A percentile compares a stretch with the other conserved stretches of the same genome.
phyloP scores from a whole-genome alignment of 768 basidiomycete species.

The Naganishia vishniacii region DNA sequence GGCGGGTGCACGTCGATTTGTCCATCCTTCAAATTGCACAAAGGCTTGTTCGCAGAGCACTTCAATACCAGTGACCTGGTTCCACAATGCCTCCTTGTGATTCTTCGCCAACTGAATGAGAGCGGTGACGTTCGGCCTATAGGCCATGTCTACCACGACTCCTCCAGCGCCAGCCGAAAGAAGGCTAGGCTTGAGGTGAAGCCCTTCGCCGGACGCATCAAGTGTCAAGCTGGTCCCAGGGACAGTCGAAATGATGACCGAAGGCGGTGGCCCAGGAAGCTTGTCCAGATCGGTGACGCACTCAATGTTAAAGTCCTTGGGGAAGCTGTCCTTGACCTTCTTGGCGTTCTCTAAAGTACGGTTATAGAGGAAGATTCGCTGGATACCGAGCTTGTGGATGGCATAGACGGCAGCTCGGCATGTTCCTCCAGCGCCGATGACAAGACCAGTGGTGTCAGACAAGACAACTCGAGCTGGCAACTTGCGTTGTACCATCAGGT shows the following conservation, averaged over 20 bases:
- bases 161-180: conserved; percentile 61
- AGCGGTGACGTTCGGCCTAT: conserved; percentile 79
- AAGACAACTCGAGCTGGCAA: conserved; percentile 49
- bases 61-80: conserved; percentile 42
- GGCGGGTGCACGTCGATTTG: conserved; percentile 40
- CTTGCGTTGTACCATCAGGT: conserved; percentile 50
- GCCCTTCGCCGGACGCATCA: conserved; percentile 49
- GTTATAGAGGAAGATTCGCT: conserved; percentile 78
- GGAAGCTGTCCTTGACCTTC: conserved; percentile 64
- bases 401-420: conserved; percentile 92
- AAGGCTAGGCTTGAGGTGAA: conserved; percentile 58
- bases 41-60: conserved; percentile 46
- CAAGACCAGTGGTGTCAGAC: conserved; percentile 58
- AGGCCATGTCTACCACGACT: conserved; percentile 88
- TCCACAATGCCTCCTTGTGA: conserved; percentile 35
- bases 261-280: conserved; percentile 57
- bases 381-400: conserved; percentile 62
- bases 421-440: conserved; percentile 94
- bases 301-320: conserved; percentile 58
- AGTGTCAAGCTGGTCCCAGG: conserved; percentile 59
- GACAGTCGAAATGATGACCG: conserved; percentile 81
- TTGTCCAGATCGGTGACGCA: conserved; percentile 58
- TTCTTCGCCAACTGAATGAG: conserved; percentile 63
- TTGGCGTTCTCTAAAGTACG: conserved; percentile 71
- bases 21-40: conserved; percentile 45